phyloP scores from a whole-genome alignment of 257 asterid species.

The Penstemon eatonii region DNA sequence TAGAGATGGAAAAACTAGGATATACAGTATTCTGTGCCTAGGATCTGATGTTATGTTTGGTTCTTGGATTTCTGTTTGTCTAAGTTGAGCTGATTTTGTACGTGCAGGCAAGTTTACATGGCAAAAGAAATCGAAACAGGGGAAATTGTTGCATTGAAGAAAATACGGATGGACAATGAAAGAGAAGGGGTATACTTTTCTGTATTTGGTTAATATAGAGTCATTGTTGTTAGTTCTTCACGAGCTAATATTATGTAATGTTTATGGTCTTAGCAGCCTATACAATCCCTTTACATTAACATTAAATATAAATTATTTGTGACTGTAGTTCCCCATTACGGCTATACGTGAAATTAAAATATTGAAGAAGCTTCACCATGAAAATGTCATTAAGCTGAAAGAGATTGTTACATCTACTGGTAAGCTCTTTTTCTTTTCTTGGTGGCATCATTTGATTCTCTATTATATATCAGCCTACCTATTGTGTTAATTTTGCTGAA shows the following conservation, averaged over 20 bases:
- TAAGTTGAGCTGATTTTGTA: slow-evolving; percentile 21
- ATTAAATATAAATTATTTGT: slow-evolving; percentile 16
- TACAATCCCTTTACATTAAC: slow-evolving; percentile 7
- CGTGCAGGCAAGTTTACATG: slow-evolving; percentile 80
- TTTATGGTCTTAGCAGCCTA: neutral
- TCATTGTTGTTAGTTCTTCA: slow-evolving; percentile 6
- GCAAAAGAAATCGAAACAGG: slow-evolving; percentile 80
- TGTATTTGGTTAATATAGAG: neutral
- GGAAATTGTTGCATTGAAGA: slow-evolving; percentile 91
- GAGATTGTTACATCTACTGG: slow-evolving; percentile 91
- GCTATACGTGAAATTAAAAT: slow-evolving; percentile 90
- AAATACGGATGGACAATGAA: slow-evolving; percentile 91
- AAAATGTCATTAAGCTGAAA: slow-evolving; percentile 76
- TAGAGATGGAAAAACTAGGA: no score
- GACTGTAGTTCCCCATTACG: slow-evolving; percentile 79
- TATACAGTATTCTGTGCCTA: neutral
- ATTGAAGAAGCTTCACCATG: slow-evolving; percentile 88
- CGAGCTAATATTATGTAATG: no score
- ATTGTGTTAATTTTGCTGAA: slow-evolving; percentile 5
- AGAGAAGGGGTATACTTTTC: slow-evolving; percentile 79
- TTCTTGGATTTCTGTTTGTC: neutral
- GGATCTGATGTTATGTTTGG: neutral
- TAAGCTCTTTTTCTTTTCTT: slow-evolving; percentile 22
- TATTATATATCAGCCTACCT: neutral
- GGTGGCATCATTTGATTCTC: neutral